A percentile compares a stretch with the other conserved stretches of the same genome.
Evolutionary conservation across 2,329 filamentous ascomycete genomes (phyloP).

Genomic region (Apiospora kogelbergensis): DNA sequence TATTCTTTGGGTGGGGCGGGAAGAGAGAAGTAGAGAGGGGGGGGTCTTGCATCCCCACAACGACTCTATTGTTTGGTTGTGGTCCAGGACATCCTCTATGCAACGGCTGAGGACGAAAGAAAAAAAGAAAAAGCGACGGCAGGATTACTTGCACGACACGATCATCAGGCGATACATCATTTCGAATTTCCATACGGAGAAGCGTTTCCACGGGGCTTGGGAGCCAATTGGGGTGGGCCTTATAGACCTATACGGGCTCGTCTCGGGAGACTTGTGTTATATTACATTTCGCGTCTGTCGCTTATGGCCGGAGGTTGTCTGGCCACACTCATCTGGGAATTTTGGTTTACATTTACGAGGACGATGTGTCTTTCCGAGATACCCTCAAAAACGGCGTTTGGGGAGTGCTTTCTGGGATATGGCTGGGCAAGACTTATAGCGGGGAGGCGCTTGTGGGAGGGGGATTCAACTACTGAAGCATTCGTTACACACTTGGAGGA

Average conservation of each 20-base stretch:
- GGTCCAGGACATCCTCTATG: not conserved
- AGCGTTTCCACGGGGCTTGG: not conserved
- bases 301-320: not conserved
- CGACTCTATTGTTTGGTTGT: not conserved
- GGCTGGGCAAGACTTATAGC: slow-evolving; percentile 1
- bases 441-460: slow-evolving; percentile 1
- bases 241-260: slow-evolving; percentile 9
- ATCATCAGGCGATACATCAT: not conserved
- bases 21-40: not conserved
- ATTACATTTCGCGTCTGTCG: slow-evolving; percentile 8
- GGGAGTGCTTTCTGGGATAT: not conserved
- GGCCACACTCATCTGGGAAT: slow-evolving; percentile 5
- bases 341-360: slow-evolving; percentile 2
- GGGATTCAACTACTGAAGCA: slow-evolving; percentile 9
- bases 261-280: not conserved
- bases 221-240: not conserved
- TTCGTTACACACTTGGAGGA: slow-evolving; percentile 11
- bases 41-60: not conserved
- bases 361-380: slow-evolving; percentile 12
- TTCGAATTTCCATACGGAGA: not conserved
- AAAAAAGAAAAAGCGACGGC: not conserved
- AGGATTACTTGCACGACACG: not conserved
- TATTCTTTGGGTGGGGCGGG: not conserved
- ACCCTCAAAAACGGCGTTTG: slow-evolving; percentile 17
- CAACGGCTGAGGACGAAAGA: not conserved